Conservation (phyloP, 169 alveolate species). For the Perkinsus olseni region DNA sequence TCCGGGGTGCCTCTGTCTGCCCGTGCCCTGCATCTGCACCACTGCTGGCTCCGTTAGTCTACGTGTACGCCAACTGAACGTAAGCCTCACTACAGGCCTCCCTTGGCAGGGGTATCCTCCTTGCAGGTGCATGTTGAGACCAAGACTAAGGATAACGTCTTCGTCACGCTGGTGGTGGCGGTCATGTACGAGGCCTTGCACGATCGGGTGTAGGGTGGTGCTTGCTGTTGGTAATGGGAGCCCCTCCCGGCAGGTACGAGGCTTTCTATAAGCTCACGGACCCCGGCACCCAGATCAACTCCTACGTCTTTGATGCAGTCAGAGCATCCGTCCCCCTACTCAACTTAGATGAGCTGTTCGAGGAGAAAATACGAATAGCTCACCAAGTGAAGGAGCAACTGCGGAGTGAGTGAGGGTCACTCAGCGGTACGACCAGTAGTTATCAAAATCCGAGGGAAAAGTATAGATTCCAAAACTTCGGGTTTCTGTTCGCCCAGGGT, state of each 20-base stretch:
- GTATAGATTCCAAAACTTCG: no score
- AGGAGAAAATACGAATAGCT: slow-evolving; percentile 22
- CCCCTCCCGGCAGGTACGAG: neutral
- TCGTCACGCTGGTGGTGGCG: slow-evolving; percentile 11
- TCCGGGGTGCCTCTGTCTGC: slow-evolving; percentile 20
- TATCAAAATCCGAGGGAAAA: no score
- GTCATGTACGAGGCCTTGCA: neutral
- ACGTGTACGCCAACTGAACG: neutral
- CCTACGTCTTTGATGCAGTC: slow-evolving; percentile 28
- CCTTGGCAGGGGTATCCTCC: neutral
- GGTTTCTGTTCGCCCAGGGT: no score
- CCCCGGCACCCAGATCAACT: slow-evolving; percentile 11
- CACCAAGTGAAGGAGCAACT: slow-evolving; percentile 11
- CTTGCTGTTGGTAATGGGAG: neutral
- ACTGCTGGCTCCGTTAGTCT: neutral
- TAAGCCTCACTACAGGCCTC: neutral
- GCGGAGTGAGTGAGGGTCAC: neutral
- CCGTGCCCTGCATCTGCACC: slow-evolving; percentile 12
- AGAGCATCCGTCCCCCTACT: slow-evolving; percentile 19
- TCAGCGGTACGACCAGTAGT: neutral
- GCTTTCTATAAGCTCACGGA: slow-evolving; percentile 11
- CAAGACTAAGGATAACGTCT: slow-evolving; percentile 30
- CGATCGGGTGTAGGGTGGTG: neutral
- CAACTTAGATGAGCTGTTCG: slow-evolving; percentile 19
- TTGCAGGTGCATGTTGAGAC: slow-evolving; percentile 16